These are phyloP conservation scores for Ramularia endophylla DNA, from an alignment of 2,329 filamentous ascomycete species.

Conservation along the genomic window DNA sequence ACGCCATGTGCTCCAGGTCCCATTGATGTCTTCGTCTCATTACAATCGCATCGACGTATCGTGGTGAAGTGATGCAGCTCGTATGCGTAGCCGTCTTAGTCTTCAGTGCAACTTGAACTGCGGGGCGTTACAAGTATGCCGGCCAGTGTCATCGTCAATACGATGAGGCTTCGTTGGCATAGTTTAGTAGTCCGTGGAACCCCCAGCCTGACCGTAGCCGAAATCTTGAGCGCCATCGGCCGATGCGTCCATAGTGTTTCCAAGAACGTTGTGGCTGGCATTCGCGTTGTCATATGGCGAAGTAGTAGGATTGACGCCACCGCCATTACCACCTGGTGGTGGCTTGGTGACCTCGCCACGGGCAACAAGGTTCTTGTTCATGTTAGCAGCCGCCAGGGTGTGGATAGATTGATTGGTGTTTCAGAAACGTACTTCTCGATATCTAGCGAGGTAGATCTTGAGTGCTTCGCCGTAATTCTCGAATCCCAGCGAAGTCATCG, in stretches of 20 bases:
- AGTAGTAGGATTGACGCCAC: slow-evolving; percentile 25
- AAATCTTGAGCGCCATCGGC: slow-evolving; percentile 37
- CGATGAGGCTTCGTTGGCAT: too few relatives aligned
- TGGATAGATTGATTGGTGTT: slow-evolving; percentile 8
- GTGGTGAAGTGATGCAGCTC: neutral
- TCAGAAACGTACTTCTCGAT: slow-evolving; percentile 76
- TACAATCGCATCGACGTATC: too few relatives aligned
- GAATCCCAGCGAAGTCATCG: slow-evolving; percentile 97
- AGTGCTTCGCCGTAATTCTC: slow-evolving; percentile 98
- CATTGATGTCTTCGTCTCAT: too few relatives aligned
- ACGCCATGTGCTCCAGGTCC: neutral
- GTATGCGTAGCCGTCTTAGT: neutral
- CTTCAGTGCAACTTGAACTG: too few relatives aligned
- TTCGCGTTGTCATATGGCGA: slow-evolving; percentile 28
- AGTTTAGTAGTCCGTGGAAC: slow-evolving; percentile 14
- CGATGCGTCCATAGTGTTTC: slow-evolving; percentile 38
- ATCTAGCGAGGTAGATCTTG: slow-evolving; percentile 97
- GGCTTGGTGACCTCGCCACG: slow-evolving; percentile 58
- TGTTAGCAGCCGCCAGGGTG: slow-evolving; percentile 7
- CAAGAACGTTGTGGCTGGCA: slow-evolving; percentile 37
- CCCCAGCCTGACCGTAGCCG: slow-evolving; percentile 18
- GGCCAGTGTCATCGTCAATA: too few relatives aligned
- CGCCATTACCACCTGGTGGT: slow-evolving; percentile 32
- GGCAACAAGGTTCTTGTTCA: slow-evolving; percentile 67
- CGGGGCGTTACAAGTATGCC: too few relatives aligned